Percentiles rank a stretch among this genome's conserved stretches.
phyloP scores from a whole-genome alignment of 345 rosid species.

The Eucalyptus erythrocorys region DNA sequence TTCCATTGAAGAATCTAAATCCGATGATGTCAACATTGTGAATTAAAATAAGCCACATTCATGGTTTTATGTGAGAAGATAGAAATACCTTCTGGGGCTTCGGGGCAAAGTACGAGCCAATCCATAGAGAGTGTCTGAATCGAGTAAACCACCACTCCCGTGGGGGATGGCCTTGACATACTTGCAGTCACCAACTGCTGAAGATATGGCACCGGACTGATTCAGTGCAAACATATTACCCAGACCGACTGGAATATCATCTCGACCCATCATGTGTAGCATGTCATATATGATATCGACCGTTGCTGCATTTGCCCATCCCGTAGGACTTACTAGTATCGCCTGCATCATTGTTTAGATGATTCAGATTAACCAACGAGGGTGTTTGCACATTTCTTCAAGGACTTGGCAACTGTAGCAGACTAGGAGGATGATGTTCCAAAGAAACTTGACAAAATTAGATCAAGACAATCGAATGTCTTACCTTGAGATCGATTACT shows the following conservation, averaged over 20 bases:
- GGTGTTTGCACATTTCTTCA: not conserved
- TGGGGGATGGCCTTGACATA: conserved; percentile 61
- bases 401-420: not conserved
- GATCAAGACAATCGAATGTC: not conserved
- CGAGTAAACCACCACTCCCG: conserved; percentile 80
- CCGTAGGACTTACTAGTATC: conserved; percentile 69
- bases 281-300: conserved; percentile 75
- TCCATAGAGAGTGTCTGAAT: conserved; percentile 86
- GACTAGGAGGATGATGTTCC: not conserved
- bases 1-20: not conserved
- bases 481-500: conserved; percentile 61
- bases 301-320: conserved; percentile 97
- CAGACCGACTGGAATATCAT: conserved; percentile 76
- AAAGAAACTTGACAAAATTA: not conserved
- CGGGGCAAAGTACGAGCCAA: conserved; percentile 71
- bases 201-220: conserved; percentile 38
- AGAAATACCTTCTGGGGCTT: conserved; percentile 67
- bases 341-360: conserved; percentile 27
- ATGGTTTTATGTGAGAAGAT: not conserved
- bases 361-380: not conserved
- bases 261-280: conserved; percentile 98
- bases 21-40: not conserved
- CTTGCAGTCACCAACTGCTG: conserved; percentile 71
- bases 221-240: conserved; percentile 63
- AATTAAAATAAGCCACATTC: not conserved